Conservation (phyloP, 2,329 filamentous ascomycete species). For the Cordyceps cateniannulata region DNA sequence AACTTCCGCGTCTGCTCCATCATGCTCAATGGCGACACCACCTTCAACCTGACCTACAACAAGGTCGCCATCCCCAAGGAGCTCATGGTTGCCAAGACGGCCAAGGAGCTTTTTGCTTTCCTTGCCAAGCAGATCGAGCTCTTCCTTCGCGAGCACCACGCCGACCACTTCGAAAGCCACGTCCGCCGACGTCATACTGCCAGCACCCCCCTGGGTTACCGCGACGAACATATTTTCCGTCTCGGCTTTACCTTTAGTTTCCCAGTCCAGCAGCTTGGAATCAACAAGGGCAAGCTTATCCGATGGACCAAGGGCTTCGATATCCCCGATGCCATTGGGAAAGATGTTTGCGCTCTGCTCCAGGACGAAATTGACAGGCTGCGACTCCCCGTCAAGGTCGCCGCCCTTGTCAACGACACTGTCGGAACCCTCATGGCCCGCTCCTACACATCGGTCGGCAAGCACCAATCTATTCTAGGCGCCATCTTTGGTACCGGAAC, state of each 20-base stretch:
- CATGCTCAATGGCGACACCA: conserved; percentile 86
- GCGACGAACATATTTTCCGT: conserved; percentile 76
- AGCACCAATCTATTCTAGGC: conserved; percentile 80
- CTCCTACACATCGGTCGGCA: conserved; percentile 86
- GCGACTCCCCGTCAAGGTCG: conserved; percentile 83
- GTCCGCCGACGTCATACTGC: conserved; percentile 56
- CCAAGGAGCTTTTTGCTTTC: conserved; percentile 84
- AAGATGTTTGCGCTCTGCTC: conserved; percentile 87
- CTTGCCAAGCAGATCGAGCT: conserved; percentile 85
- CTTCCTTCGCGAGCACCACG: conserved; percentile 83
- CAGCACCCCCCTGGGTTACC: conserved; percentile 51
- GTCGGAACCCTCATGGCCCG: conserved; percentile 97
- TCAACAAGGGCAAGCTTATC: conserved; percentile 91
- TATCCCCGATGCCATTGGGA: conserved; percentile 86
- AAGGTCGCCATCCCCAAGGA: conserved; percentile 87
- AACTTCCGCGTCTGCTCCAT: conserved; percentile 98
- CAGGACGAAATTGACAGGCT: conserved; percentile 86
- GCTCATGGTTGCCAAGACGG: conserved; percentile 83
- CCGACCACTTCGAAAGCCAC: conserved; percentile 74
- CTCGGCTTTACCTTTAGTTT: conserved; percentile 99
- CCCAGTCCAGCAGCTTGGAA: conserved; percentile 86
- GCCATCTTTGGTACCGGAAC: conserved; percentile 97
- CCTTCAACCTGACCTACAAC: conserved; percentile 86
- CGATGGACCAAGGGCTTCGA: conserved; percentile 99
- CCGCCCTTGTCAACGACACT: conserved; percentile 93